Evolutionary conservation across 331 rosid species (phyloP).

Genomic region (Pyracantha coccinea): DNA sequence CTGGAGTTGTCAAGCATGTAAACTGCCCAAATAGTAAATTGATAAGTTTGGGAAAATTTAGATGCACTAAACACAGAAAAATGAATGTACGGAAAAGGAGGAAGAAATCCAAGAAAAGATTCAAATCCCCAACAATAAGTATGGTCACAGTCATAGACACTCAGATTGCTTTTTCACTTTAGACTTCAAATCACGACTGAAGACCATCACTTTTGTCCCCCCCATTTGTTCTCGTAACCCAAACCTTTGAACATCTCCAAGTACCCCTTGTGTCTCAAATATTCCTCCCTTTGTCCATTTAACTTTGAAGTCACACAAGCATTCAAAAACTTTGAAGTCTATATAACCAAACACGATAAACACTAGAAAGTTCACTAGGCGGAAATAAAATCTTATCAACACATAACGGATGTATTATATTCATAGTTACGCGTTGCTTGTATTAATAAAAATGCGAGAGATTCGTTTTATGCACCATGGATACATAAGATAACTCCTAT

Average conservation of each 20-base stretch:
- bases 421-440: too few species aligned
- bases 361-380: background rate
- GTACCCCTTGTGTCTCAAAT: background rate
- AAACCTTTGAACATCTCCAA: background rate
- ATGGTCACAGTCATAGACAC: background rate
- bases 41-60: background rate
- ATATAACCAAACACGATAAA: background rate
- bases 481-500: too few species aligned
- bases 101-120: background rate
- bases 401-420: too few species aligned
- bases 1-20: background rate
- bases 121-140: slow-evolving; percentile 15
- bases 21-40: background rate
- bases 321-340: too few species aligned
- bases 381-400: too few species aligned
- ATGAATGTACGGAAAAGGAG: background rate
- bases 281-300: background rate
- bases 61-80: background rate
- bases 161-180: slow-evolving; percentile 13
- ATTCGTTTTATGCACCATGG: too few species aligned
- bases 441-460: too few species aligned
- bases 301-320: background rate
- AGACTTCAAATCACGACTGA: background rate
- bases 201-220: slow-evolving; percentile 4
- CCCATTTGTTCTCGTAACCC: background rate